phyloP scores from a whole-genome alignment of 2,329 filamentous ascomycete genomes.

The Fusarium musae region DNA sequence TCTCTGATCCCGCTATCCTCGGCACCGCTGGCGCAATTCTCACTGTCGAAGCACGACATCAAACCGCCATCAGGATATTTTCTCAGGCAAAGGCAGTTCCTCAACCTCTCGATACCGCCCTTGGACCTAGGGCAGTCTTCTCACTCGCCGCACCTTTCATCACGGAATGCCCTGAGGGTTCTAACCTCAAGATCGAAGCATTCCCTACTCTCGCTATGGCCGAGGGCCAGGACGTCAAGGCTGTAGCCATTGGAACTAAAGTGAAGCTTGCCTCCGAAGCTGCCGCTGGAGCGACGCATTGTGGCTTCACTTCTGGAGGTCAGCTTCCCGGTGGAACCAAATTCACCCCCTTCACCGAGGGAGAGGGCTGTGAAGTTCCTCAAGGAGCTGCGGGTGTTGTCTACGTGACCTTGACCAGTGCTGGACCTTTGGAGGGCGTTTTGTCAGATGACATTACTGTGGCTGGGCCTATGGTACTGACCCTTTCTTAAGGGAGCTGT shows the following conservation, averaged over 20 bases:
- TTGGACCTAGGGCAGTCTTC: slow-evolving; percentile 76
- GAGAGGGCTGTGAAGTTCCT: slow-evolving; percentile 69
- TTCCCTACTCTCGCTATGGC: slow-evolving; percentile 68
- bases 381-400: slow-evolving; percentile 70
- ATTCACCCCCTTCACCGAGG: slow-evolving; percentile 66
- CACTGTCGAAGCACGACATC: slow-evolving; percentile 78
- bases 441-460: slow-evolving; percentile 72
- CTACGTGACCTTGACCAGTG: slow-evolving; percentile 73
- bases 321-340: slow-evolving; percentile 65
- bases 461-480: slow-evolving; percentile 71
- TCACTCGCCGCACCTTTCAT: slow-evolving; percentile 80
- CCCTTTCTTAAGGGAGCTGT: slow-evolving; percentile 51
- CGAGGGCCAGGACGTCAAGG: slow-evolving; percentile 53
- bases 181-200: slow-evolving; percentile 66
- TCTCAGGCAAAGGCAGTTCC: slow-evolving; percentile 68
- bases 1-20: slow-evolving; percentile 69
- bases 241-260: slow-evolving; percentile 48
- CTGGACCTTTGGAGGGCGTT: slow-evolving; percentile 59
- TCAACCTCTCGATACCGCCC: slow-evolving; percentile 75
- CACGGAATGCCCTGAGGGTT: slow-evolving; percentile 74
- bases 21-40: slow-evolving; percentile 76
- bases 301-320: slow-evolving; percentile 74
- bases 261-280: slow-evolving; percentile 60
- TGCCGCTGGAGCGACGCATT: slow-evolving; percentile 64
- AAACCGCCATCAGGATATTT: slow-evolving; percentile 75